Base-by-base conservation (phyloP, 805 yeast species). In the Candida anglica region DNA sequence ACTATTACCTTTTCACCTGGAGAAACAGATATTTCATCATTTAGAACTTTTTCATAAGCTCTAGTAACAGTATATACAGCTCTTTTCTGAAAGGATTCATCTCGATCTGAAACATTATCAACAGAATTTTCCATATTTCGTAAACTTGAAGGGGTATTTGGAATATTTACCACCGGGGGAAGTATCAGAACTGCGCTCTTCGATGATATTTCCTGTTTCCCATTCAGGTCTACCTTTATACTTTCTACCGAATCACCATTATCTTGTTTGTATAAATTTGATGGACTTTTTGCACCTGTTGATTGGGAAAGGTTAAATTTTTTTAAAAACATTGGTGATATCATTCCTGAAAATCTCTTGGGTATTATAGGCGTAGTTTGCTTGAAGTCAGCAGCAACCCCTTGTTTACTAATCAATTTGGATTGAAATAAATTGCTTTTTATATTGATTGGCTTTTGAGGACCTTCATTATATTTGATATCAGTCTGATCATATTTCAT, bases 11-110 rank as follows among this genome's bases (percentile, higher is more conserved):
- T 37, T 24, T 66, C 66, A 1, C 69, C 69, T 3, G 48, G 35
- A 2, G 39, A 30, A 3, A 66, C 40, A 8, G 56, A 42, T 10
- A 65, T 30, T 40, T 66, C 72, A 37, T 66, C 72, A 5, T 44
- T 42, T 25, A 65, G 44, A 5, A 46, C 40, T 32, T 52, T 56
- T 4, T 38, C 41, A 31, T 63, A 66, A 1, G 48, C 35, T 39
- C 45, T 50, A 3, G 54, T 45, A 11, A 56, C 67, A 9, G 44
- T 29, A 28, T 47, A 55, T 8, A 34, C 23, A 14, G 15, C 22
- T 11, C 15, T 33, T 17, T 15, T 30, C 14, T 15, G 21, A 19
- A 15, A 28, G 10, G 19, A 22, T n/a, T 21, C 30, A 7, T 13
- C 15, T 20, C 24, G 24, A 15, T 24, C 19, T 10, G 25, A 17